Percentiles rank a stretch among this genome's conserved stretches.
phyloP scores from a whole-genome alignment of 139 green algal species.

The Micromonas pusilla region DNA sequence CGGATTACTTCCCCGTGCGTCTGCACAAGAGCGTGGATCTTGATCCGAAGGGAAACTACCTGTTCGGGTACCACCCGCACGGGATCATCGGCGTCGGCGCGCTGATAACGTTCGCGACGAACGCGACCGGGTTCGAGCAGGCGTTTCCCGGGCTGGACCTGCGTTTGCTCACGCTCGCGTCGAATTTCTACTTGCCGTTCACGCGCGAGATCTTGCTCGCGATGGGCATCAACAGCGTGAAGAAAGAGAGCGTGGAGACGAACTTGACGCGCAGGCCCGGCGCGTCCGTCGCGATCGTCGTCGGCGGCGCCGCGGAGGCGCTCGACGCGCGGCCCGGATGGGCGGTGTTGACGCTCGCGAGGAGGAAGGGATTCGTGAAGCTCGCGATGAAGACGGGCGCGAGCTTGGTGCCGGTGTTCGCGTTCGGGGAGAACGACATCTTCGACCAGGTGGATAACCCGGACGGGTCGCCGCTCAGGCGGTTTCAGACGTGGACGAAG shows the following conservation, averaged over 20 bases:
- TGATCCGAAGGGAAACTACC: conserved; percentile 15
- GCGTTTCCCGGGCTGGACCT: conserved; percentile 34
- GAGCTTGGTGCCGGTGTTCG: conserved; percentile 44
- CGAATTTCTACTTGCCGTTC: conserved; percentile 42
- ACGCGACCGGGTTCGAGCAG: background rate
- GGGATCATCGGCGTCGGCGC: conserved; percentile 36
- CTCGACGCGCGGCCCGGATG: conserved; percentile 12
- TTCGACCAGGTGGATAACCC: conserved; percentile 34
- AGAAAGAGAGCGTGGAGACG: conserved; percentile 14
- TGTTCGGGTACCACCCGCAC: conserved; percentile 44
- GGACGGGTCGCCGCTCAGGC: background rate
- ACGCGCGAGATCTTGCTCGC: conserved; percentile 42
- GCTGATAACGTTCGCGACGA: conserved; percentile 33
- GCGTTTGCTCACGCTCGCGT: conserved; percentile 22
- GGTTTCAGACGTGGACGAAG: conserved; percentile 9
- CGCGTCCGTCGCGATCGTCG: conserved; percentile 24
- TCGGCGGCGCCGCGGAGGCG: conserved; percentile 33
- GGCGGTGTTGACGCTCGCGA: conserved; percentile 26
- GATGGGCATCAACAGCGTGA: conserved; percentile 36
- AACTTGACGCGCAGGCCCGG: conserved; percentile 23
- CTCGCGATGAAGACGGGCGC: conserved; percentile 37
- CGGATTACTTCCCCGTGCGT: conserved; percentile 23
- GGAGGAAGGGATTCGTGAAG: conserved; percentile 43
- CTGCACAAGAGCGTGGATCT: conserved; percentile 8
- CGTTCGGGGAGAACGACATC: conserved; percentile 42